These are phyloP conservation scores for Termitomyces eurrhizus DNA, from an alignment of 768 basidiomycete genomes.

Conservation along the genomic window DNA sequence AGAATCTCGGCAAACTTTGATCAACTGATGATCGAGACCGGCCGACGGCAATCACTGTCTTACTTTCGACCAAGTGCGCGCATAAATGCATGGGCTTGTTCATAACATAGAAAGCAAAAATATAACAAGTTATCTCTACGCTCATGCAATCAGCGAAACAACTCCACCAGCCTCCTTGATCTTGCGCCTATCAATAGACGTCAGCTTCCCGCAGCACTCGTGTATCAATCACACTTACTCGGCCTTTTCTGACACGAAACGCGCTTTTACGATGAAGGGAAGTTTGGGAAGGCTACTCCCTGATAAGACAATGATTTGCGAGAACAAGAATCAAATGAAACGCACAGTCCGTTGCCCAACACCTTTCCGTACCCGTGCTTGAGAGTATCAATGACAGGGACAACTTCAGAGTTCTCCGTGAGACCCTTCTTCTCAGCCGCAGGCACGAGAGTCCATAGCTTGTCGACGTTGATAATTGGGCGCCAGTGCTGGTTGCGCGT, in stretches of 20 bases:
- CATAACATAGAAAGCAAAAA: slow-evolving; percentile 21
- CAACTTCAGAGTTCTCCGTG: slow-evolving; percentile 71
- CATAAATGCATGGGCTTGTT: slow-evolving; percentile 20
- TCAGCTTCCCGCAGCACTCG: neutral
- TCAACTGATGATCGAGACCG: slow-evolving; percentile 7
- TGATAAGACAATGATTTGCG: neutral
- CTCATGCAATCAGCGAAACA: slow-evolving; percentile 86
- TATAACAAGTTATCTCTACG: slow-evolving; percentile 23
- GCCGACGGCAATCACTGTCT: slow-evolving; percentile 10
- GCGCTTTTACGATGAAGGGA: slow-evolving; percentile 98
- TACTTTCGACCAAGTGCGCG: slow-evolving; percentile 1
- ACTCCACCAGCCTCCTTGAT: slow-evolving; percentile 95
- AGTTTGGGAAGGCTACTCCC: slow-evolving; percentile 69
- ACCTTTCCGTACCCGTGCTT: slow-evolving; percentile 87
- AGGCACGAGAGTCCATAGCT: slow-evolving; percentile 90
- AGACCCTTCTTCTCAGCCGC: slow-evolving; percentile 77
- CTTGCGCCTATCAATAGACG: slow-evolving; percentile 41
- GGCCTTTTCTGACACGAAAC: slow-evolving; percentile 86
- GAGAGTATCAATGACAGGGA: slow-evolving; percentile 92
- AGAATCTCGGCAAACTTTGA: slow-evolving; percentile 9
- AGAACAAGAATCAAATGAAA: slow-evolving; percentile 15
- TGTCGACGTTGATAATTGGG: slow-evolving; percentile 98
- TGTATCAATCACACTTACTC: slow-evolving; percentile 44
- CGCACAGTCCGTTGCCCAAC: slow-evolving; percentile 89
- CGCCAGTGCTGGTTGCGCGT: slow-evolving; percentile 90